Percentiles rank a stretch among this genome's conserved stretches.
These are phyloP conservation scores for Paramecium pentaurelia DNA, from an alignment of 73 alveolate genomes.

Conservation along the genomic window DNA sequence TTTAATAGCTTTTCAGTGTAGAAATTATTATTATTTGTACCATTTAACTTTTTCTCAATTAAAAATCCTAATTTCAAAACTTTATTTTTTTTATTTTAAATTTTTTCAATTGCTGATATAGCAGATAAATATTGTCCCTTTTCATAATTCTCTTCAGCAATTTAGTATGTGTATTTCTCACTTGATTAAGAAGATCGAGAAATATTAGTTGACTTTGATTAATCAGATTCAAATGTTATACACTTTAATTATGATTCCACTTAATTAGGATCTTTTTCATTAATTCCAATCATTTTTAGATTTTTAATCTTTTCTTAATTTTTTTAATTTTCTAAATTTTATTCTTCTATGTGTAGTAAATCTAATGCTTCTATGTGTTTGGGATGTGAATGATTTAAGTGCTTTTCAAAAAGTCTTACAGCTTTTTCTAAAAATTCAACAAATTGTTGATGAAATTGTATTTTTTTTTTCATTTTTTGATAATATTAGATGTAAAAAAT, in stretches of 20 bases:
- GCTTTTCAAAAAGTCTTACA: neutral
- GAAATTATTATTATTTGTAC: neutral
- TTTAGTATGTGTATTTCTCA: neutral
- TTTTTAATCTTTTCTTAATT: too few relatives aligned
- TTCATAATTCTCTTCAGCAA: neutral
- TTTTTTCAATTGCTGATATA: neutral
- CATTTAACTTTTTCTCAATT: neutral
- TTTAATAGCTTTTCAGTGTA: neutral
- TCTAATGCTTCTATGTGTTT: neutral
- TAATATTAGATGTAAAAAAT: too few relatives aligned
- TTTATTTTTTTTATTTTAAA: neutral
- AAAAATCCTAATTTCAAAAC: neutral
- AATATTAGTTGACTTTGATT: neutral
- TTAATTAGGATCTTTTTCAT: too few relatives aligned
- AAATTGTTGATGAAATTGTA: too few relatives aligned
- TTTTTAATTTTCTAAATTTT: too few relatives aligned
- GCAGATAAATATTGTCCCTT: neutral
- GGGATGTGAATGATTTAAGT: neutral
- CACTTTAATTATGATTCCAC: too few relatives aligned
- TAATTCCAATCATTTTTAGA: too few relatives aligned
- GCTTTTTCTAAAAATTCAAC: neutral
- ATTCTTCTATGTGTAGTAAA: neutral
- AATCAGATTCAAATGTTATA: too few relatives aligned
- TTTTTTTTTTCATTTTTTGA: too few relatives aligned
- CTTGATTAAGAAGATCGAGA: neutral